These are phyloP conservation scores for Sisymbrium irio DNA, from an alignment of 345 rosid genomes.

Conservation along the genomic window DNA sequence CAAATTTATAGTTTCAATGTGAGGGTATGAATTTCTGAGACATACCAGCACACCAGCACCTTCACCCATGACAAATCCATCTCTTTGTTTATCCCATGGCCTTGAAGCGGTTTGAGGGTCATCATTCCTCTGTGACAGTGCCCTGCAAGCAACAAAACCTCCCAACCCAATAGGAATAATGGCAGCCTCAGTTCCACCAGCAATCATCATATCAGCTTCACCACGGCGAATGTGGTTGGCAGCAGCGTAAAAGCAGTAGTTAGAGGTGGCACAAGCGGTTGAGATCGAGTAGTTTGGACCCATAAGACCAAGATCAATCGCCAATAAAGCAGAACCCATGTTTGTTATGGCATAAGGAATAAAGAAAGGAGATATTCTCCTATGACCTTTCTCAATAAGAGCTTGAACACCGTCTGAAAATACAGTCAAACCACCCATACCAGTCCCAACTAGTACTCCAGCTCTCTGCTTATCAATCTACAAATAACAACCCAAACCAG, in stretches of 20 bases:
- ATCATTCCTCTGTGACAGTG: constrained; percentile 95
- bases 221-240: constrained; percentile 99
- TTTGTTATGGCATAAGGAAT: constrained; percentile 92
- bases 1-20: not conserved
- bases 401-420: constrained; percentile 85
- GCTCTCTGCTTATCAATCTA: constrained; percentile 78
- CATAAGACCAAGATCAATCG: constrained; percentile 94
- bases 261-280: constrained; percentile 97
- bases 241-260: constrained; percentile 96
- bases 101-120: constrained; percentile 97
- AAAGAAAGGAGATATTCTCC: constrained; percentile 87
- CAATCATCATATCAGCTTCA: constrained; percentile 97
- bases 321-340: constrained; percentile 95
- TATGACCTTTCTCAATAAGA: constrained; percentile 79
- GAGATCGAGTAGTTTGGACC: constrained; percentile 99
- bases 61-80: constrained; percentile 99
- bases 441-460: constrained; percentile 98
- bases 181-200: constrained; percentile 99
- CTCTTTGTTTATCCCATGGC: constrained; percentile 96
- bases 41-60: constrained; percentile 97
- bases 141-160: constrained; percentile 97
- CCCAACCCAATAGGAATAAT: constrained; percentile 95
- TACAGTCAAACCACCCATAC: constrained; percentile 94
- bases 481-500: constrained; percentile 18
- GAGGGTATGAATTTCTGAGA: constrained; percentile 8